These are phyloP conservation scores for Aegilops longissima DNA, from an alignment of 176 grass and related monocot genomes.

Conservation along the genomic window DNA sequence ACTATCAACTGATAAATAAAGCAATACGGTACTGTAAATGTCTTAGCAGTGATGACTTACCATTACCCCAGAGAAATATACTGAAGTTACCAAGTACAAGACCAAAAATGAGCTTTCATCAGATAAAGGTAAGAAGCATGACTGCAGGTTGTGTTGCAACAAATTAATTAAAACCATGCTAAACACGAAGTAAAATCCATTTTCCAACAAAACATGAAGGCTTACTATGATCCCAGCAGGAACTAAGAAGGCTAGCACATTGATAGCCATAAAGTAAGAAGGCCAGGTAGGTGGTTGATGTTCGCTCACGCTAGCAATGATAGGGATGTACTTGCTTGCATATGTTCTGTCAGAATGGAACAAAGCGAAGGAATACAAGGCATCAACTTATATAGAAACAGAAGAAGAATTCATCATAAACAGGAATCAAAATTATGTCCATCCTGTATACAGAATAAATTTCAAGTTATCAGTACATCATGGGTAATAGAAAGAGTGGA, in stretches of 20 bases:
- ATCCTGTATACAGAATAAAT: neutral
- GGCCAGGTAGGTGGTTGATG: conserved; percentile 99
- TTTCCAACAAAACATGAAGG: conserved; percentile 10
- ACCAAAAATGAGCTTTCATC: conserved; percentile 95
- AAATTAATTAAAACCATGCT: conserved; percentile 31
- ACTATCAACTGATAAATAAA: conserved; percentile 24
- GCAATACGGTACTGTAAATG: neutral
- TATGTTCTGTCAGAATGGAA: conserved; percentile 72
- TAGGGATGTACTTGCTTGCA: conserved; percentile 99
- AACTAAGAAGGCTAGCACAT: conserved; percentile 94
- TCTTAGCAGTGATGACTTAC: conserved; percentile 43
- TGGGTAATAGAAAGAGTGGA: neutral
- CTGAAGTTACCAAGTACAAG: conserved; percentile 95
- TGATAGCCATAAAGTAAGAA: conserved; percentile 99
- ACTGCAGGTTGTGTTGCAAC: conserved; percentile 45
- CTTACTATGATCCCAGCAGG: conserved; percentile 98
- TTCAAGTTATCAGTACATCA: neutral
- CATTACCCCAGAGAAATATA: conserved; percentile 99
- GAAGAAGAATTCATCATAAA: conserved; percentile 16
- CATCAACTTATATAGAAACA: conserved; percentile 20
- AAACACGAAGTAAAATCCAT: neutral
- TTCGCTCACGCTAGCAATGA: conserved; percentile 99
- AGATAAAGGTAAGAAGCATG: conserved; percentile 98
- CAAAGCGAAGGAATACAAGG: neutral
- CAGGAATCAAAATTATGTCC: neutral